Evolutionary conservation across 495 filamentous ascomycete genomes (phyloP).

Genomic region (Glutinoglossum americanum): DNA sequence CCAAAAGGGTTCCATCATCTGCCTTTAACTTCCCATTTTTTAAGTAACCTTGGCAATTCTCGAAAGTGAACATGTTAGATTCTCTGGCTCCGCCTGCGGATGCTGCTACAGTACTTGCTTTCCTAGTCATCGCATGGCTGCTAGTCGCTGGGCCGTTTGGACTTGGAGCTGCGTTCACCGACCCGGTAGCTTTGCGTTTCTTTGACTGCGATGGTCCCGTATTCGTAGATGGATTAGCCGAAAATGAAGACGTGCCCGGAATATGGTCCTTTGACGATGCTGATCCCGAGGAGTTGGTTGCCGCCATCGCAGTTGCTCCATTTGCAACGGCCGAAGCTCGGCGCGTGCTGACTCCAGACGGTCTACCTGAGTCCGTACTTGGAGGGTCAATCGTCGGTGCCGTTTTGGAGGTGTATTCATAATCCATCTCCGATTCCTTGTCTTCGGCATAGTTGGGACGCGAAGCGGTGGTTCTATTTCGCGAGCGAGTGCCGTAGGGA

Average conservation of each 20-base stretch:
- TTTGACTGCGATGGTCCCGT: neutral
- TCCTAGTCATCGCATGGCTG: constrained; percentile 5
- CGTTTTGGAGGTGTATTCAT: constrained; percentile 21
- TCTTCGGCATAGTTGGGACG: constrained; percentile 95
- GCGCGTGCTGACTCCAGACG: constrained; percentile 18
- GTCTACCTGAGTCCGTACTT: neutral
- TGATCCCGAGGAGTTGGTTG: neutral
- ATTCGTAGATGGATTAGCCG: constrained; percentile 19
- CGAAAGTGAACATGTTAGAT: constrained; percentile 76
- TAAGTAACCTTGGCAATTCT: constrained; percentile 40
- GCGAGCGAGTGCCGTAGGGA: constrained; percentile 87
- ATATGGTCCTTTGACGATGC: constrained; percentile 29
- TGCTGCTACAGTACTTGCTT: constrained; percentile 13
- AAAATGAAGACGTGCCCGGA: constrained; percentile 42
- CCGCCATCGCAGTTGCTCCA: constrained; percentile 7
- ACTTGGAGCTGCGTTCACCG: neutral
- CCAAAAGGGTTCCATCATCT: constrained; percentile 72
- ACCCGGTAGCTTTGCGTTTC: constrained; percentile 2
- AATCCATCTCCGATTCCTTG: constrained; percentile 74
- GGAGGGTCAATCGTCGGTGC: neutral
- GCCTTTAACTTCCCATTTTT: constrained; percentile 63
- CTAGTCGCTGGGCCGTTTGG: neutral
- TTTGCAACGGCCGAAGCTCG: constrained; percentile 22
- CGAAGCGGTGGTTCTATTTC: constrained; percentile 60
- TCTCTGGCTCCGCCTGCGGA: constrained; percentile 12